Evolutionary conservation across 129 eudicot genomes (phyloP).

Genomic region (Cynara cardunculus): DNA sequence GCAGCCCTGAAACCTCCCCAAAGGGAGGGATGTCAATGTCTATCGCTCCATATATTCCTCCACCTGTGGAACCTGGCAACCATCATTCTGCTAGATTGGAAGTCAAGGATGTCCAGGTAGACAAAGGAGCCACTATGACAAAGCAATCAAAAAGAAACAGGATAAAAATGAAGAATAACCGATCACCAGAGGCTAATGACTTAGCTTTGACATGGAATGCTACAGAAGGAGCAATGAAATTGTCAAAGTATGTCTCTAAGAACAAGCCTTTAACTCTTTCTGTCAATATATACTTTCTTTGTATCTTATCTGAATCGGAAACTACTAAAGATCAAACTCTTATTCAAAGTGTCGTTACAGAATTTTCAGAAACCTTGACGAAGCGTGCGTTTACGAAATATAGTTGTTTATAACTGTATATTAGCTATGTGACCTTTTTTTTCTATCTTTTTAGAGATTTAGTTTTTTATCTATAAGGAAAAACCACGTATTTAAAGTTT

Average conservation of each 20-base stretch:
- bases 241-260: constrained; percentile 51
- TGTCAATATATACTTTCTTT: not conserved
- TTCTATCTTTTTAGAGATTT: not conserved
- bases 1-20: constrained; percentile 52
- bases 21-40: constrained; percentile 32
- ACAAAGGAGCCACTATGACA: constrained; percentile 51
- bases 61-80: constrained; percentile 16
- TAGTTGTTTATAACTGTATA: not conserved
- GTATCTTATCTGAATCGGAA: not conserved
- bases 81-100: constrained; percentile 51
- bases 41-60: constrained; percentile 20
- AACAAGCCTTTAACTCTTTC: constrained; percentile 2
- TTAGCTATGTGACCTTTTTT: not conserved
- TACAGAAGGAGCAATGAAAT: constrained; percentile 49
- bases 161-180: constrained; percentile 28
- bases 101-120: constrained; percentile 88
- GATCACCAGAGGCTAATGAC: constrained; percentile 31
- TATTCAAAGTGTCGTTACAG: constrained; percentile 4
- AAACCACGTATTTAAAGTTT: not conserved
- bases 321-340: not conserved
- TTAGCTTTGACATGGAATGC: constrained; percentile 47
- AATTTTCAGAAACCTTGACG: not conserved
- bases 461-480: not conserved
- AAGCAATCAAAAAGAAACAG: constrained; percentile 39
- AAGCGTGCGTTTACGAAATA: not conserved